Evolutionary conservation across 2,329 filamentous ascomycete genomes (phyloP).

Genomic region (Sclerotinia borealis): DNA sequence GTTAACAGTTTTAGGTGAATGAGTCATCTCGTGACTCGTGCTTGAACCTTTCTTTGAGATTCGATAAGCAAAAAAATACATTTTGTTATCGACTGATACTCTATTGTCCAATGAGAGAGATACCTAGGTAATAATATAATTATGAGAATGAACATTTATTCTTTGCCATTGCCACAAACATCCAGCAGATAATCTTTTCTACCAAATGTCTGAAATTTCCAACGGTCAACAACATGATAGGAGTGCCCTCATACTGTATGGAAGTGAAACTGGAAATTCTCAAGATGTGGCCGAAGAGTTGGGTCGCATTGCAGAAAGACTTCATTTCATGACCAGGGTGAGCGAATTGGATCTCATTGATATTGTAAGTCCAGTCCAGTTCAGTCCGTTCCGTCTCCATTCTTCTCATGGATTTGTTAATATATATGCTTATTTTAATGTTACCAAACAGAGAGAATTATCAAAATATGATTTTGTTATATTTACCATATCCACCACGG

Average conservation of each 20-base stretch:
- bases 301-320: conserved; percentile 63
- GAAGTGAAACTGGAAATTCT: conserved; percentile 90
- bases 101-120: too few relatives aligned
- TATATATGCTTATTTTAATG: conserved; percentile 24
- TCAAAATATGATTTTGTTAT: conserved; percentile 55
- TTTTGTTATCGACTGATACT: neutral
- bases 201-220: neutral
- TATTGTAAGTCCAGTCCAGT: conserved; percentile 51
- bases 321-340: conserved; percentile 72
- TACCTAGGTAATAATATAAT: too few relatives aligned
- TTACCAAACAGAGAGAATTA: conserved; percentile 42
- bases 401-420: neutral
- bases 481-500: conserved; percentile 85
- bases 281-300: conserved; percentile 88
- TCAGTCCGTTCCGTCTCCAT: conserved; percentile 11
- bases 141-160: neutral
- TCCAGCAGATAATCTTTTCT: neutral
- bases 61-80: too few relatives aligned
- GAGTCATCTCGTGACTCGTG: too few relatives aligned
- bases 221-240: conserved; percentile 32
- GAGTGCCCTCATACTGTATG: conserved; percentile 73
- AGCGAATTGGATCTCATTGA: conserved; percentile 69
- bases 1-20: too few relatives aligned
- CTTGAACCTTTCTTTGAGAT: too few relatives aligned
- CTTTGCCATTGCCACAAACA: neutral